A percentile compares a stretch with the other conserved stretches of the same genome.
Evolutionary conservation across 164 flowering plant genomes (phyloP).

Genomic region (Piper longum): DNA sequence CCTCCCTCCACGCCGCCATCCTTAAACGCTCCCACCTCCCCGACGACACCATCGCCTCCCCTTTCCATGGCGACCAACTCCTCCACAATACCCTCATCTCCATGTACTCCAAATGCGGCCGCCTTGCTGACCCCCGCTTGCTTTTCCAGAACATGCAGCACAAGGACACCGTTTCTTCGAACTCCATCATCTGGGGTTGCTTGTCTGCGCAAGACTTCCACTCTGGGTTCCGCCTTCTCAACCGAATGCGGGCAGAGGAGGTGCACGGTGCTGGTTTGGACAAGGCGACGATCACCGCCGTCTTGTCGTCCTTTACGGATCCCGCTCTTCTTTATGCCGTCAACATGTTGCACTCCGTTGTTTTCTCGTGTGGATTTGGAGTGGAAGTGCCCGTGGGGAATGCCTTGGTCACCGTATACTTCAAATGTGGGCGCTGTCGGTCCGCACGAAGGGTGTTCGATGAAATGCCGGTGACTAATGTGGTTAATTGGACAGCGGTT

Average conservation of each 20-base stretch:
- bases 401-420: slow-evolving; percentile 59
- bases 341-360: slow-evolving; percentile 52
- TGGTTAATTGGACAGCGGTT: slow-evolving; percentile 76
- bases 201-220: slow-evolving; percentile 24
- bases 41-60: neutral
- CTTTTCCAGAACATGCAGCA: slow-evolving; percentile 58
- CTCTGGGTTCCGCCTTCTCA: slow-evolving; percentile 37
- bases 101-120: slow-evolving; percentile 43
- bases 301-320: slow-evolving; percentile 45
- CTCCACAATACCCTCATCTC: slow-evolving; percentile 63
- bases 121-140: slow-evolving; percentile 24
- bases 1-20: slow-evolving; percentile 59
- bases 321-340: slow-evolving; percentile 13
- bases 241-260: slow-evolving; percentile 24
- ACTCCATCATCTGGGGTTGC: slow-evolving; percentile 46
- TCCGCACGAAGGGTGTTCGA: slow-evolving; percentile 43
- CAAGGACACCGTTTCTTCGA: slow-evolving; percentile 75
- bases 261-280: slow-evolving; percentile 18
- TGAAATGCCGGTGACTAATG: slow-evolving; percentile 59
- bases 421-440: slow-evolving; percentile 29
- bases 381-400: slow-evolving; percentile 57
- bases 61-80: slow-evolving; percentile 4
- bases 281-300: slow-evolving; percentile 57
- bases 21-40: slow-evolving; percentile 26
- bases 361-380: slow-evolving; percentile 36